Evolutionary conservation across 176 grass and related monocot species (phyloP), one percentile per base, ranked within the genome.

Genomic region (Chrysopogon serrulatus): DNA sequence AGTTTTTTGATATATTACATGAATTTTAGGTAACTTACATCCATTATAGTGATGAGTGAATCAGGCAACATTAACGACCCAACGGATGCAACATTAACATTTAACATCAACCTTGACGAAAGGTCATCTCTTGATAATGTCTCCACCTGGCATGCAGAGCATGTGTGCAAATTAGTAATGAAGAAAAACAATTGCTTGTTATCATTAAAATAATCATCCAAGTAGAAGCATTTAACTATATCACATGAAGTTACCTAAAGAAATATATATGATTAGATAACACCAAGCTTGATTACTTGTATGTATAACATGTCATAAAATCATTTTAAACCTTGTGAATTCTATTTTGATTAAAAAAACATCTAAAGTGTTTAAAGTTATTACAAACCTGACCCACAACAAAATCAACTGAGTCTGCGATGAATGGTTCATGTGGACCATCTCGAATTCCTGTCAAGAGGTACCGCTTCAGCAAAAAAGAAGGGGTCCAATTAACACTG

Each of bases 381-480:
- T 48, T 69, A 61, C 64, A 49, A 53, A 98, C 96, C 91, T 98
- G 93, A 66, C 82, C 81, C 68, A 95, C 96, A 87, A 98, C 91
- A 88, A 98, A 98, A 86, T 98, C 96, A 3, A 98, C 91, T n/a
- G 96, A 98, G 62, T 98, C 96, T 30, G 96, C 96, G 7, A 98
- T 95, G 73, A 98, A 98, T 68, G 93, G 96, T 90, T 98, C 96
- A 72, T 98, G 93, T 10, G 91, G 93, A 60, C 93, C 96, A 88
- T 95, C 91, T 73, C 80, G 87, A 53, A 98, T 98, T 88, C 96
- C 93, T 85, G 96, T 89, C 77, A 98, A 94, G 57, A 98, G 87
- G 85, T 98, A 90, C 31, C 93, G 83, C 93, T 98, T 98, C 87
- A 98, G 87, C 87, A 98, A 82, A 95, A 98, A 98, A 45, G 96